These are phyloP conservation scores for Eucalyptus sp. DNA, from an alignment of 345 rosid species.

Conservation along the genomic window DNA sequence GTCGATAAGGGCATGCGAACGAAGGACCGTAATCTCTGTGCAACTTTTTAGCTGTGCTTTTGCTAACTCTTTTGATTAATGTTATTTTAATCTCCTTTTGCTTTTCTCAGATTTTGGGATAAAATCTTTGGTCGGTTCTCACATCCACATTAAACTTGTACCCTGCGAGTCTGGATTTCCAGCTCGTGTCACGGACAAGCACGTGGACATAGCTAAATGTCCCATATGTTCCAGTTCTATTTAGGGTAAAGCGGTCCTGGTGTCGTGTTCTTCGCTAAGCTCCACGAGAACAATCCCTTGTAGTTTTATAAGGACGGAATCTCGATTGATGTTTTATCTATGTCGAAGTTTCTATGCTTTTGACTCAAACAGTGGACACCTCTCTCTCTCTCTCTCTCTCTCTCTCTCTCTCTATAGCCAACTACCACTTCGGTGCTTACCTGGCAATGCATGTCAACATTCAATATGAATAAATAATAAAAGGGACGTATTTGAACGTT, in stretches of 20 bases:
- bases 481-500: neutral
- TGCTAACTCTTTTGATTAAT: neutral
- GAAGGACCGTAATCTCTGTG: neutral
- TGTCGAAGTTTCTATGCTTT: neutral
- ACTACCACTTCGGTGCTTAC: neutral
- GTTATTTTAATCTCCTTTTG: neutral
- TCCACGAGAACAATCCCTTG: neutral
- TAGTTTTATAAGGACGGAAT: neutral
- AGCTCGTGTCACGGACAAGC: neutral
- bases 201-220: neutral
- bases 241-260: neutral
- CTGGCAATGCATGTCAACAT: neutral
- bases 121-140: neutral
- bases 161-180: neutral
- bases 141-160: neutral
- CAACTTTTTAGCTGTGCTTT: neutral
- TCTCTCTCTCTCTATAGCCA: neutral
- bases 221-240: neutral
- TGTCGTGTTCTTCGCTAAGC: neutral
- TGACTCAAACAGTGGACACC: neutral
- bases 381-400: neutral
- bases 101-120: neutral
- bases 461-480: neutral
- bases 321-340: neutral
- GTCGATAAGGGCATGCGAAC: neutral